phyloP scores from a whole-genome alignment of 768 basidiomycete genomes.

The Panaeolus papilionaceus region DNA sequence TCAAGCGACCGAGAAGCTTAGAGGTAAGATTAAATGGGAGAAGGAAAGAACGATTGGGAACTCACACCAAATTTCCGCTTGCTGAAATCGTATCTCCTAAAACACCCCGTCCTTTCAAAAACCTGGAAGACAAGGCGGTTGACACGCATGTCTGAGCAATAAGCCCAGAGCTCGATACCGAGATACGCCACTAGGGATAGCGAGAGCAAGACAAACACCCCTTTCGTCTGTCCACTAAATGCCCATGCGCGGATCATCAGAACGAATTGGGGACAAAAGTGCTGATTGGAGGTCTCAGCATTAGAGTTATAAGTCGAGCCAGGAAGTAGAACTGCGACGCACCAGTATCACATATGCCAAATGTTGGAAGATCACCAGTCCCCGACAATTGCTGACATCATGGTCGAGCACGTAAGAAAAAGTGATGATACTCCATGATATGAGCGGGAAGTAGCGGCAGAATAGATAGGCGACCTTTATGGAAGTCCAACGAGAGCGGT shows the following conservation, averaged over 20 bases:
- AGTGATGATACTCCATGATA: conserved; percentile 39
- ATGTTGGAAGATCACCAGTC: conserved; percentile 11
- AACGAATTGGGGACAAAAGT: conserved; percentile 18
- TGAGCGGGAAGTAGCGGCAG: conserved; percentile 45
- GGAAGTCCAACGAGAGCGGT: conserved; percentile 39
- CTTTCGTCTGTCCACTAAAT: conserved; percentile 14
- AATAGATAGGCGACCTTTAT: conserved; percentile 43
- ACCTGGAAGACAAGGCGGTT: background rate
- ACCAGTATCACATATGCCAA: conserved; percentile 15
- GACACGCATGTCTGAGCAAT: conserved; percentile 3
- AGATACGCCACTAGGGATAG: conserved; percentile 16
- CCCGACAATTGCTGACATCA: conserved; percentile 31
- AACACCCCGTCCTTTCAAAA: conserved; percentile 15
- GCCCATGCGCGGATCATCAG: conserved; percentile 20
- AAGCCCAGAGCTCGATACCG: conserved; percentile 15
- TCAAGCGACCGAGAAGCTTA: background rate
- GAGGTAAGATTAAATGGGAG: background rate
- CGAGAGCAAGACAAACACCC: background rate
- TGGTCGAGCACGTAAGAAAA: conserved; percentile 40
- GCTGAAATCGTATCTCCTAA: background rate
- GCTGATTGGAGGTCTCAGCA: background rate
- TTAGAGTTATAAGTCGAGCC: background rate
- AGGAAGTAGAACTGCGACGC: background rate
- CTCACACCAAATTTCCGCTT: conserved; percentile 11
- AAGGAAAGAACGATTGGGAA: background rate